These are phyloP conservation scores for Purshia tridentata DNA, from an alignment of 306 rosid species.

Conservation along the genomic window DNA sequence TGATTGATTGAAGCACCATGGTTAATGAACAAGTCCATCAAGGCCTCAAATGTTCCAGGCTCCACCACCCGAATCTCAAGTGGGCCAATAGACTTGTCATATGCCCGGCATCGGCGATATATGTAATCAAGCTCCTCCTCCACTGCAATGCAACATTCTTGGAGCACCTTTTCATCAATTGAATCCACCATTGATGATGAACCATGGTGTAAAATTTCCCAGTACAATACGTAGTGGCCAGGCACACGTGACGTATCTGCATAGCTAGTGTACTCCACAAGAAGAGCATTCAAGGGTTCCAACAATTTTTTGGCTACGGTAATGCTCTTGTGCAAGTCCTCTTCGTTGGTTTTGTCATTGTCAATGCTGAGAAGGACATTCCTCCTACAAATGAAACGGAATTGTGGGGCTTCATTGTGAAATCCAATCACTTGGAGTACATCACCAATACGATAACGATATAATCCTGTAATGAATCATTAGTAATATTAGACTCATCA, in stretches of 20 bases:
- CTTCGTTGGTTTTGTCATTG: conserved; percentile 80
- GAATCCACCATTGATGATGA: neutral
- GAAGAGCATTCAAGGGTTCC: conserved; percentile 58
- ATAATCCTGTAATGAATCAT: conserved; percentile 45
- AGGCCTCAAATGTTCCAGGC: conserved; percentile 71
- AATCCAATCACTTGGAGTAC: conserved; percentile 79
- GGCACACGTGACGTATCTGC: conserved; percentile 66
- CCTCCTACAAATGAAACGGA: conserved; percentile 77
- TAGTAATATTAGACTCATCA: too few relatives aligned
- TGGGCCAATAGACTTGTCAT: conserved; percentile 70
- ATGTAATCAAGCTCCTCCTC: conserved; percentile 80
- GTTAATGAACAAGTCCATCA: conserved; percentile 71
- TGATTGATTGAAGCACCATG: conserved; percentile 89
- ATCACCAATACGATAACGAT: conserved; percentile 83
- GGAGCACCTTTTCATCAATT: conserved; percentile 39
- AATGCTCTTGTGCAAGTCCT: conserved; percentile 68
- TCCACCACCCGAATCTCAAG: conserved; percentile 84
- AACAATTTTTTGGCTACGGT: conserved; percentile 58
- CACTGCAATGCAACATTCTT: conserved; percentile 77
- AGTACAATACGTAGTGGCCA: conserved; percentile 80
- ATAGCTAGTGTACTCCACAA: conserved; percentile 81
- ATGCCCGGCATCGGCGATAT: conserved; percentile 59
- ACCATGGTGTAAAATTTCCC: conserved; percentile 62
- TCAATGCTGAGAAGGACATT: conserved; percentile 88
- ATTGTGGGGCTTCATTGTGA: conserved; percentile 77